Base-by-base conservation (phyloP, 306 rosid genomes). In the Senna tora region DNA sequence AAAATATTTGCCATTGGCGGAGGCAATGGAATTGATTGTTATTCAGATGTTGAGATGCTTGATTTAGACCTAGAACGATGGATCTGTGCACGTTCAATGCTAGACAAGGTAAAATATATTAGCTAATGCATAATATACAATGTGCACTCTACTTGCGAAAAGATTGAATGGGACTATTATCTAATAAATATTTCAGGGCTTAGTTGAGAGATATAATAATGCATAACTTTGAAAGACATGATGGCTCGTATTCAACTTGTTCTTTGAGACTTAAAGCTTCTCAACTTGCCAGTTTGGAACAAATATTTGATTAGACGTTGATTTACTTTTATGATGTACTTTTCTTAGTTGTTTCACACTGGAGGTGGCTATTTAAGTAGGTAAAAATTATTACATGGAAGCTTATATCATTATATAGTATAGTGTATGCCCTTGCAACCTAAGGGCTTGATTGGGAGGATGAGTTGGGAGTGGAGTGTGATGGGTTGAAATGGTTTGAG, bases 41-140 rank as follows among this genome's bases (percentile, higher is more conserved):
- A 80, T 69, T 79, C 86, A 52, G 75, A 79, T 34, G 82, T 72
- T 79, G 87, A 89, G 60, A 86, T 89, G 88, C 86, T 93, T 62
- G 88, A 91, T 84, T 69, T 87, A 57, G 82, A 90, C 49, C 36
- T 83, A 72, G 91, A 86, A 65, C 79, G 79, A 41, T 91, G 94
- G 96, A 91, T 89, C 36, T 36, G 20, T 54, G 65, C 84, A 2
- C 75, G 60, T 78, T 87, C 94, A 39, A 84, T 84, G 85, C 67
- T 68, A 62, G 74, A 91, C 7, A 87, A 83, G 92, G 98, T 91
- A 82, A 69, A 62, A 5, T 25, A 12, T 41, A 33, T 54, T 50
- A 20, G 33, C 21, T 59, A 25, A 6, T 61, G 4, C 39, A 16
- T n/a, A 10, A 25, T 41, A 30, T 32, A 56, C 6, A n/a, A n/a